Percentiles rank a stretch among this genome's conserved stretches.
Conservation (phyloP, 2,329 filamentous ascomycete genomes). For the Fusarium mundagurra region DNA sequence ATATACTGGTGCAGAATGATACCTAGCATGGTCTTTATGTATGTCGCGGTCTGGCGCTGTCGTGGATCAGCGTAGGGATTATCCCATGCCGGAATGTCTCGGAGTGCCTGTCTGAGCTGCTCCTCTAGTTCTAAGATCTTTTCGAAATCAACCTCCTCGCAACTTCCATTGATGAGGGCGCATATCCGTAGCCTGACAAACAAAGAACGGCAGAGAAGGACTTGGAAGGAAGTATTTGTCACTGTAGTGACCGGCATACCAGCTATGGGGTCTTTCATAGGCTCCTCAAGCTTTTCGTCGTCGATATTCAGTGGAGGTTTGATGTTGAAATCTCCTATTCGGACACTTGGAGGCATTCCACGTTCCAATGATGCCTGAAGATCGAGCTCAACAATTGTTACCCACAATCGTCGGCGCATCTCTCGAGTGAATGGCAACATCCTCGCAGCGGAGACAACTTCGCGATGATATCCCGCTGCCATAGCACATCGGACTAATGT, state of each 20-base stretch:
- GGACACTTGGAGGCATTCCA: not conserved
- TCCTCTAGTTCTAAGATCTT: not conserved
- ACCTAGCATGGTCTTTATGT: not conserved
- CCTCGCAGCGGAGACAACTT: not conserved
- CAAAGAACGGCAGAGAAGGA: not conserved
- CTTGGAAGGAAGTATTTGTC: not conserved
- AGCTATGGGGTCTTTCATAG: not conserved
- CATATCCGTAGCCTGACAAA: not conserved
- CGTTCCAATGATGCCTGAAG: not conserved
- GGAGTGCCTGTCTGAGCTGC: not conserved
- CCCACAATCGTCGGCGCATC: not conserved
- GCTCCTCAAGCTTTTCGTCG: not conserved
- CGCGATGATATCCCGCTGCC: not conserved
- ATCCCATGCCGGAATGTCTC: not conserved
- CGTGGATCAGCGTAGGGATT: not conserved
- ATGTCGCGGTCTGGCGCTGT: not conserved
- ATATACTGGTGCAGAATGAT: not conserved
- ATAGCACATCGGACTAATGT: not conserved
- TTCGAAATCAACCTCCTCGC: not conserved
- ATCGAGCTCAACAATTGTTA: not conserved
- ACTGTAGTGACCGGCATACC: not conserved
- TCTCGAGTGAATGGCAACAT: not conserved
- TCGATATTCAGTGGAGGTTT: not conserved
- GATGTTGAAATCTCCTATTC: not conserved
- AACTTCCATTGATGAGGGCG: not conserved